Conservation (phyloP, 192 early-diverging fungal species). For the Rhizophlyctis rosea region DNA sequence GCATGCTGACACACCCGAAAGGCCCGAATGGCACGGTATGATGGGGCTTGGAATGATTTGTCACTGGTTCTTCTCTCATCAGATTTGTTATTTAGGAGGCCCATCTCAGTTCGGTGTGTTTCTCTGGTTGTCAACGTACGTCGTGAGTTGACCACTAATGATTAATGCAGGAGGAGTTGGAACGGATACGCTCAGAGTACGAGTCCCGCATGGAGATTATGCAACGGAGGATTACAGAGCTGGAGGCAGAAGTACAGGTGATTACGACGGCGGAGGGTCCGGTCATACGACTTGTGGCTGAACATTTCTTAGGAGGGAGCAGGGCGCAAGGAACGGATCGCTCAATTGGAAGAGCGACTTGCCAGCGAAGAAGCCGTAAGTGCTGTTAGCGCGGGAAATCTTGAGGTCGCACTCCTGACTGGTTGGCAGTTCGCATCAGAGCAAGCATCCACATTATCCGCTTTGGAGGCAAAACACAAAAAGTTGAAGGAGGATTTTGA, state of each 20-base stretch:
- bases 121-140: neutral
- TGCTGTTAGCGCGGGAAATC: too few species aligned
- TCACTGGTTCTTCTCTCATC: conserved; percentile 10
- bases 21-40: neutral
- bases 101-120: neutral
- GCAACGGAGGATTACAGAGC: conserved; percentile 23
- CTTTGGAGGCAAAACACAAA: conserved; percentile 34
- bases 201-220: conserved; percentile 23
- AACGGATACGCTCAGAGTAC: conserved; percentile 28
- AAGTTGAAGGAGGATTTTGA: conserved; percentile 60
- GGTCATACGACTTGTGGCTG: neutral
- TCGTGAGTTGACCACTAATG: neutral
- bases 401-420: too few species aligned
- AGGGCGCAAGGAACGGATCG: conserved; percentile 17
- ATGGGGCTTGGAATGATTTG: conserved; percentile 1
- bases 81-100: neutral
- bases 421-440: too few species aligned
- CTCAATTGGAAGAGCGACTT: conserved; percentile 23
- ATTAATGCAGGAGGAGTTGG: conserved; percentile 8
- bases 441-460: conserved; percentile 11
- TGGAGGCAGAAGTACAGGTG: conserved; percentile 24
- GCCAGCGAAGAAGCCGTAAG: neutral
- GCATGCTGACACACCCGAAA: conserved; percentile 49
- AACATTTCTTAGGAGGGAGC: conserved; percentile 7
- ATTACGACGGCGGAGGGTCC: neutral